Base-by-base conservation (phyloP, 352 stramenopile genomes). In the Phytophthora pini region DNA sequence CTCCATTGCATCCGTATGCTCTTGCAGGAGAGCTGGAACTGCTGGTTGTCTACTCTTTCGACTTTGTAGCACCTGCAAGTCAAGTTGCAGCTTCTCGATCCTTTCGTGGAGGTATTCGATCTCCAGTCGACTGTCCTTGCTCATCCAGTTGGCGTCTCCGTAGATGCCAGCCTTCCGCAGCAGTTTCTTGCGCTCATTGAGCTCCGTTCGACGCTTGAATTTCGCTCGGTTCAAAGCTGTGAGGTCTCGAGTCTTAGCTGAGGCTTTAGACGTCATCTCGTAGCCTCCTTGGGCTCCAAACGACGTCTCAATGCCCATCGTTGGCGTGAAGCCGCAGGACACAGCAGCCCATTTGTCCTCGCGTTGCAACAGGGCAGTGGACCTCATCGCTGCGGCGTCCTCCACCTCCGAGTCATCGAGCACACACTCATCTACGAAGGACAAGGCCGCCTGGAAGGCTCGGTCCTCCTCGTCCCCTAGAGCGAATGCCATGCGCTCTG, bases 81-180 rank as follows among this genome's bases (percentile, higher is more conserved):
- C 86, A 12, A 79, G 66, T 44, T 87, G 76, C 22, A 91, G 66
- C n/a, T 65, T 80, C n/a, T 89, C 79, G 10, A 82, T 76, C 38
- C 85, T 82, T 41, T 90, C 68, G 29, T 84, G 87, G 9, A 94
- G 55, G 61, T 92, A 92, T 8, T 64, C 62, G 15, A 85, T 78
- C 22, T 94, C 85, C 17, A 91, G 76, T 63, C 84, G 84, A 44
- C 59, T 68, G 41, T 77, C 65, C 38, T 74, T 70, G 38, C 68
- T 66, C 57, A 70, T 66, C 27, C 65, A 61, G 24, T 77, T 74
- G 40, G 55, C 61, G 15, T 77, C 61, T 39, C 32, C 56, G 41
- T 79, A 76, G 59, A 80, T 74, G 1, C 59, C 68, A 59, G 70
- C 68, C 45, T 65, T 70, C 36, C 74, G 74, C 22, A 70, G 59